Percentiles rank a stretch among this genome's conserved stretches.
phyloP scores from a whole-genome alignment of 306 rosid genomes.

The Ziziphus jujuba region DNA sequence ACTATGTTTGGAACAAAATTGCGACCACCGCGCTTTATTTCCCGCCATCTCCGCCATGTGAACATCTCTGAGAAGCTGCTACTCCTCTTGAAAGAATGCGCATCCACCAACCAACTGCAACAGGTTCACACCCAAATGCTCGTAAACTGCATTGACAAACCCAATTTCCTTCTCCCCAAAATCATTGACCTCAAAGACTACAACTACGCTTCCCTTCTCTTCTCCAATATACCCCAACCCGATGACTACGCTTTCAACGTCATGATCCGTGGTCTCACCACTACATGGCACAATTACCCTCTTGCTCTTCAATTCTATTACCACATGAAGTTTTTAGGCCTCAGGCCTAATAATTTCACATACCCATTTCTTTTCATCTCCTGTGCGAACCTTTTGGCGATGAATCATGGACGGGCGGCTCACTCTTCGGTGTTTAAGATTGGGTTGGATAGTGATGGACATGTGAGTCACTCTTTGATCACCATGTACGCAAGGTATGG shows the following conservation, averaged over 20 bases:
- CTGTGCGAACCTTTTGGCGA: slow-evolving; percentile 52
- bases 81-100: slow-evolving; percentile 46
- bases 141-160: slow-evolving; percentile 52
- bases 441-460: slow-evolving; percentile 55
- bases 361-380: slow-evolving; percentile 84
- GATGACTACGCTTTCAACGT: slow-evolving; percentile 74
- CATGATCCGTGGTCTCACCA: slow-evolving; percentile 83
- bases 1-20: no score
- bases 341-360: slow-evolving; percentile 58
- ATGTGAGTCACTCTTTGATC: slow-evolving; percentile 63
- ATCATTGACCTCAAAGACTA: slow-evolving; percentile 53
- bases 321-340: slow-evolving; percentile 49
- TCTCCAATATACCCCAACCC: slow-evolving; percentile 56
- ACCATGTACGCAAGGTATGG: slow-evolving; percentile 65
- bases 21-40: no score
- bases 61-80: slow-evolving; percentile 29
- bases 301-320: slow-evolving; percentile 52
- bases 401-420: slow-evolving; percentile 41
- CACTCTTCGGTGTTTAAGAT: slow-evolving; percentile 50
- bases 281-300: slow-evolving; percentile 61
- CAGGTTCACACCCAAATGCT: slow-evolving; percentile 78
- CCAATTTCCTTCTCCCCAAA: slow-evolving; percentile 65
- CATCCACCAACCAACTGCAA: slow-evolving; percentile 37
- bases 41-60: no score
- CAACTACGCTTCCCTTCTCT: slow-evolving; percentile 51